phyloP scores from a whole-genome alignment of 805 yeast genomes.

The Barnettozyma populi region DNA sequence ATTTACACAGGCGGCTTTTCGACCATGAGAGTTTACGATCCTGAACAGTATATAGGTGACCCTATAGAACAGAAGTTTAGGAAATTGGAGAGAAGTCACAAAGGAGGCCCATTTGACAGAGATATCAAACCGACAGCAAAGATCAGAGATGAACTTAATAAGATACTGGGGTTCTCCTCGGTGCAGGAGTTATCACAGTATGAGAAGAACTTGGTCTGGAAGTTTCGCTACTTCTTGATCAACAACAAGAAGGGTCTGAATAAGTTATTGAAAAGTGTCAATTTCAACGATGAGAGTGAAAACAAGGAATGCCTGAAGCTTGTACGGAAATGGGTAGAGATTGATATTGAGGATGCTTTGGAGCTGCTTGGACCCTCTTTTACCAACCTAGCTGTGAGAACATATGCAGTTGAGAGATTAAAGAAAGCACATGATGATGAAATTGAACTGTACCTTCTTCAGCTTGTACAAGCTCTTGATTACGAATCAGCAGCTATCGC shows the following conservation, averaged over 20 bases:
- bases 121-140: conserved; percentile 87
- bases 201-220: conserved; percentile 88
- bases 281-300: conserved; percentile 84
- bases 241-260: conserved; percentile 63
- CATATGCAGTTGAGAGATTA: conserved; percentile 83
- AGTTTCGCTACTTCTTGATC: conserved; percentile 76
- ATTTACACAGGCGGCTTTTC: conserved; percentile 29
- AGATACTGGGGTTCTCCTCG: conserved; percentile 72
- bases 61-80: conserved; percentile 88
- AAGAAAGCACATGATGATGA: conserved; percentile 76
- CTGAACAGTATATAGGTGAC: conserved; percentile 62
- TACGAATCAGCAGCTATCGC: conserved; percentile 45
- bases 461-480: conserved; percentile 85
- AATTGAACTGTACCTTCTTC: conserved; percentile 74
- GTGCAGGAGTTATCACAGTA: conserved; percentile 74
- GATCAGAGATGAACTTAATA: conserved; percentile 64
- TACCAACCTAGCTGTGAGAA: conserved; percentile 65
- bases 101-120: conserved; percentile 68
- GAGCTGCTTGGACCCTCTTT: conserved; percentile 81
- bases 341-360: conserved; percentile 78
- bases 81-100: conserved; percentile 76
- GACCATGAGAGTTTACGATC: conserved; percentile 50
- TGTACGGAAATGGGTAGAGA: conserved; percentile 64
- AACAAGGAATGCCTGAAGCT: conserved; percentile 72
- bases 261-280: conserved; percentile 80